Conservation (phyloP, 225 moss, liverwort and hornwort species). For the Rhytidiadelphus loreus region DNA sequence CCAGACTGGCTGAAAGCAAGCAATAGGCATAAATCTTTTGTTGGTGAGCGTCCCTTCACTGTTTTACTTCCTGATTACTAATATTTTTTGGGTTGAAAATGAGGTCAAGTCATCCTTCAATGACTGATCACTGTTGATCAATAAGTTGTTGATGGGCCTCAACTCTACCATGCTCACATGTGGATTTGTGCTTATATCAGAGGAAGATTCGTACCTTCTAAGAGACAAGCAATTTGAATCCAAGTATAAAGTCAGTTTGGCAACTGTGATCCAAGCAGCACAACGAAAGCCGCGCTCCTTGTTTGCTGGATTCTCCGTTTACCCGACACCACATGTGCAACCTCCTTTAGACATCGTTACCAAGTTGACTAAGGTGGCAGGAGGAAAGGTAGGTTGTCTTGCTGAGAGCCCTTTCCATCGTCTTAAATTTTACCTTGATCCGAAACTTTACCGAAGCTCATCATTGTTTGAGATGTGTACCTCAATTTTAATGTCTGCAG, state of each 20-base stretch:
- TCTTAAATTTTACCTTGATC: not conserved
- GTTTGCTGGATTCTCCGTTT: constrained; percentile 48
- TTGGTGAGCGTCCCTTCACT: constrained; percentile 34
- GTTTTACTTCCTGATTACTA: not conserved
- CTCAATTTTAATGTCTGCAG: constrained; percentile 9
- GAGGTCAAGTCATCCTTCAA: not conserved
- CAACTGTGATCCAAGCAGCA: constrained; percentile 43
- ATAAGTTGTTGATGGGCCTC: not conserved
- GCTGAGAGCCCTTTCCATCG: not conserved
- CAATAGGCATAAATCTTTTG: constrained; percentile 50
- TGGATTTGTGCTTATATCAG: constrained; percentile 12
- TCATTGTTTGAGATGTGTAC: not conserved
- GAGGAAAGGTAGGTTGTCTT: constrained; percentile 50
- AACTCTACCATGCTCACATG: not conserved
- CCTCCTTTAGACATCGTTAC: constrained; percentile 46
- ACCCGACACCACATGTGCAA: constrained; percentile 49
- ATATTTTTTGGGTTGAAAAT: not conserved
- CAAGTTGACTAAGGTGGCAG: constrained; percentile 52
- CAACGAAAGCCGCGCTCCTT: constrained; percentile 42
- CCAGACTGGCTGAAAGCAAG: constrained; percentile 85
- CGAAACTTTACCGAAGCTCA: not conserved
- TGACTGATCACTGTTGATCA: not conserved
- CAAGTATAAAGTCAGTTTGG: constrained; percentile 51
- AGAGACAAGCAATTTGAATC: constrained; percentile 63
- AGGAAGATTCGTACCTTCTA: constrained; percentile 48